Conservation (phyloP, 2,329 filamentous ascomycete genomes). For the Sordariomycetes sp. region DNA sequence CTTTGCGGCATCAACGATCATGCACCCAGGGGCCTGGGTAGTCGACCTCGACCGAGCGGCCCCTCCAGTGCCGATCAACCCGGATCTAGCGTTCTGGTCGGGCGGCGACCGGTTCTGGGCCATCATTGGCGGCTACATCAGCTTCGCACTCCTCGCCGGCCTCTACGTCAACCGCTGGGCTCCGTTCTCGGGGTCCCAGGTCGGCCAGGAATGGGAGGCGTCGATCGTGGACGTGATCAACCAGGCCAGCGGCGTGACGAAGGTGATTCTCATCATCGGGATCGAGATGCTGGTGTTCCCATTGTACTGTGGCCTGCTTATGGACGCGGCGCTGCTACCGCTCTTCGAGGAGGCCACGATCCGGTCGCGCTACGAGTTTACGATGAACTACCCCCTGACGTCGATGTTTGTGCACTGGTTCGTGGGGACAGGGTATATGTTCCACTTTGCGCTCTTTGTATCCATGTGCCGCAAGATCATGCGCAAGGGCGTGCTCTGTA, state of each 20-base stretch:
- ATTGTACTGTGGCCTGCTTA: slow-evolving; percentile 82
- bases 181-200: slow-evolving; percentile 46
- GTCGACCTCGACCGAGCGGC: slow-evolving; percentile 37
- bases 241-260: slow-evolving; percentile 93
- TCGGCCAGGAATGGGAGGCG: slow-evolving; percentile 56
- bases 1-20: slow-evolving; percentile 12
- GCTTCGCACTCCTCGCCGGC: slow-evolving; percentile 60
- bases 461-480: slow-evolving; percentile 98
- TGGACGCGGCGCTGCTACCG: slow-evolving; percentile 79
- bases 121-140: slow-evolving; percentile 67
- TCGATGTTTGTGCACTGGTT: slow-evolving; percentile 98
- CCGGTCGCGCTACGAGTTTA: slow-evolving; percentile 65
- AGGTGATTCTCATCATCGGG: slow-evolving; percentile 94
- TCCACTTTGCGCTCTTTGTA: slow-evolving; percentile 96
- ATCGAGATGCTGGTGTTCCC: slow-evolving; percentile 99
- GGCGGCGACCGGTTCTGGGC: slow-evolving; percentile 53
- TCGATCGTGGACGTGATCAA: slow-evolving; percentile 70
- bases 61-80: slow-evolving; percentile 27
- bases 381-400: slow-evolving; percentile 65
- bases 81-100: slow-evolving; percentile 54
- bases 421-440: slow-evolving; percentile 98
- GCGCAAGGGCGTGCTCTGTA: slow-evolving; percentile 84
- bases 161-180: slow-evolving; percentile 66
- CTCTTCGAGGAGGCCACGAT: slow-evolving; percentile 75
- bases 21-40: slow-evolving; percentile 42